Evolutionary conservation across 2,329 filamentous ascomycete genomes (phyloP).

Genomic region (Cladophialophora chaetospira): DNA sequence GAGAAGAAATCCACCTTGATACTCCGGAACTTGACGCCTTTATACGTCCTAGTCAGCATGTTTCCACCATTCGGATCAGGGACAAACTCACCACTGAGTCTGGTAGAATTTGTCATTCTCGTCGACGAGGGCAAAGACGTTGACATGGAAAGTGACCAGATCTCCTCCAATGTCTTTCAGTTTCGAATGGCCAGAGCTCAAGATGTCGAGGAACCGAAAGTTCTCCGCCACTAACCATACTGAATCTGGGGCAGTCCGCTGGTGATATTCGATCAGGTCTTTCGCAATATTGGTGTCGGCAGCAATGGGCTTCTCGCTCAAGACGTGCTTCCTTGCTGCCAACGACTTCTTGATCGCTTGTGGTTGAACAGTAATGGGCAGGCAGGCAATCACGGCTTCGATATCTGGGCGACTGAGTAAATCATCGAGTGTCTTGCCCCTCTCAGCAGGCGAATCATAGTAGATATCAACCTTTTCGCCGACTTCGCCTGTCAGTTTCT

Average conservation of each 20-base stretch:
- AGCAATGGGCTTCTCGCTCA: slow-evolving; percentile 70
- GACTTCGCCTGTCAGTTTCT: slow-evolving; percentile 45
- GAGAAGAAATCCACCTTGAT: slow-evolving; percentile 76
- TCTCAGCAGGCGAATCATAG: slow-evolving; percentile 46
- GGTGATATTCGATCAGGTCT: slow-evolving; percentile 53
- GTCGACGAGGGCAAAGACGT: neutral
- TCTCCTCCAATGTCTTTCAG: neutral
- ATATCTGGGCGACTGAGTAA: slow-evolving; percentile 58
- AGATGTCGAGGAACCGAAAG: slow-evolving; percentile 58
- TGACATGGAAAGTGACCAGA: neutral
- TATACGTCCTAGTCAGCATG: neutral
- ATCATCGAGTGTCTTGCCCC: slow-evolving; percentile 52
- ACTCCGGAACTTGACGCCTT: slow-evolving; percentile 61
- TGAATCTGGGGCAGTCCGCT: slow-evolving; percentile 38
- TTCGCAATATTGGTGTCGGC: slow-evolving; percentile 57
- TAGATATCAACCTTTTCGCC: slow-evolving; percentile 51
- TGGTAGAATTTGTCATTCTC: slow-evolving; percentile 5
- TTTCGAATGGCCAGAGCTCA: neutral
- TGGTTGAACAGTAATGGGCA: slow-evolving; percentile 66
- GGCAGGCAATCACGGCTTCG: slow-evolving; percentile 44
- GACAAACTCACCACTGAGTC: neutral
- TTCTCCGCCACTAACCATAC: slow-evolving; percentile 71
- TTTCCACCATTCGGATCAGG: neutral
- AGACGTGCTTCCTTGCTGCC: slow-evolving; percentile 67
- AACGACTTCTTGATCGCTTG: slow-evolving; percentile 60